Evolutionary conservation across 345 rosid genomes (phyloP).

Genomic region (Melaleuca quinquenervia): DNA sequence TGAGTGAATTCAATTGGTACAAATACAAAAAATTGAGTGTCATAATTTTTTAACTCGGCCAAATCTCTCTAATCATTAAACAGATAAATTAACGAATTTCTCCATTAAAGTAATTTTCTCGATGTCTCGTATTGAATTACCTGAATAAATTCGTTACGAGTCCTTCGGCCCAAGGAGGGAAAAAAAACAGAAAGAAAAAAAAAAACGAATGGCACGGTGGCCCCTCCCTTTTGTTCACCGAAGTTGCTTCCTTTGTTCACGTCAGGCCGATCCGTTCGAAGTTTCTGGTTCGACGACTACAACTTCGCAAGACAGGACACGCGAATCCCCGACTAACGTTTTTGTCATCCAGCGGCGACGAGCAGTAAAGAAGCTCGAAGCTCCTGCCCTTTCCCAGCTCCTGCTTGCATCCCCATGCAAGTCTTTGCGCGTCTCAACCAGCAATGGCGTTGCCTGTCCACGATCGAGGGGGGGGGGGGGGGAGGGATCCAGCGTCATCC

Average conservation of each 20-base stretch:
- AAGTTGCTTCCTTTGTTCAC: not conserved
- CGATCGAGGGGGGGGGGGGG: no score
- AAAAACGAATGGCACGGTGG: not conserved
- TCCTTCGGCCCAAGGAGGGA: accelerated
- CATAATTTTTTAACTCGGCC: not conserved
- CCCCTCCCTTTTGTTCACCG: not conserved
- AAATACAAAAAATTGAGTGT: not conserved
- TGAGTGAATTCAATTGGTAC: no score
- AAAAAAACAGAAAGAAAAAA: no score
- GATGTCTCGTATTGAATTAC: not conserved
- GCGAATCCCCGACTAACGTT: not conserved
- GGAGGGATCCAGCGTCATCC: no score
- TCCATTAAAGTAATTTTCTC: not conserved
- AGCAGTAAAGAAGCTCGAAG: not conserved
- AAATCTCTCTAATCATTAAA: not conserved
- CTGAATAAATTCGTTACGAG: accelerated
- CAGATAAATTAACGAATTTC: accelerated
- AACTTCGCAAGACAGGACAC: not conserved
- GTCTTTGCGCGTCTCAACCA: not conserved
- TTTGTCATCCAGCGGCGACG: not conserved
- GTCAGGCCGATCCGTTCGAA: not conserved
- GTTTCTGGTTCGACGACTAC: not conserved
- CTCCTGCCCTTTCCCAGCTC: not conserved
- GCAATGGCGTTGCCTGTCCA: no score
- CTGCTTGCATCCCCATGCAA: not conserved